Conservation (phyloP, 495 filamentous ascomycete species). For the Chaetomidium leptoderma region DNA sequence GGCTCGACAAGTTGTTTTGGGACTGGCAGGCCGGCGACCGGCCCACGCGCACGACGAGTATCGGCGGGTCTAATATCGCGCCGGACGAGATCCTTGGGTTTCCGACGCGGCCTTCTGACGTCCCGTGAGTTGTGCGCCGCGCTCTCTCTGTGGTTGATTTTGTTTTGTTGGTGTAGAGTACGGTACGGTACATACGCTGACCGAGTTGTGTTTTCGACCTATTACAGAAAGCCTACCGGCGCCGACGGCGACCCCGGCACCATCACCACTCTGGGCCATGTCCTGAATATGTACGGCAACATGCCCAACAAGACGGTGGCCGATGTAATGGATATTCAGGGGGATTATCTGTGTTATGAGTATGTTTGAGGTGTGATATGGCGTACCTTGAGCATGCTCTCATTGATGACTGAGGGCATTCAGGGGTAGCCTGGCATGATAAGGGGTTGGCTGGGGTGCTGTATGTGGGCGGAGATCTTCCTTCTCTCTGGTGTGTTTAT, state of each 20-base stretch:
- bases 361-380: constrained; percentile 17
- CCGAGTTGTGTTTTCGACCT: no score
- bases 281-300: constrained; percentile 22
- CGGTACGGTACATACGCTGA: no score
- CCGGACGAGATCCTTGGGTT: neutral
- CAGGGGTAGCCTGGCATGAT: no score
- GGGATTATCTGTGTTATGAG: constrained; percentile 15
- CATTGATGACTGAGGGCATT: no score
- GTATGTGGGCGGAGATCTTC: no score
- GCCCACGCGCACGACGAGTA: constrained; percentile 30
- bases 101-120: neutral
- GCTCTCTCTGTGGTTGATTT: neutral
- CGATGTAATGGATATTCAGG: constrained; percentile 22
- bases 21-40: constrained; percentile 58
- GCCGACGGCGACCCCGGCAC: constrained; percentile 17
- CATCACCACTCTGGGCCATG: constrained; percentile 16
- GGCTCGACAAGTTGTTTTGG: constrained; percentile 66
- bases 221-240: neutral
- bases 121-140: constrained; percentile 3
- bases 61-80: constrained; percentile 28
- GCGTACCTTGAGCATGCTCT: no score
- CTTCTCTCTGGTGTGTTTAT: no score
- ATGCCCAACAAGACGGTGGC: constrained; percentile 15
- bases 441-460: no score
- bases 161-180: neutral